Evolutionary conservation across 352 stramenopile species (phyloP), one percentile per base, ranked within the genome.

Genomic region (Pythium brachiatum): DNA sequence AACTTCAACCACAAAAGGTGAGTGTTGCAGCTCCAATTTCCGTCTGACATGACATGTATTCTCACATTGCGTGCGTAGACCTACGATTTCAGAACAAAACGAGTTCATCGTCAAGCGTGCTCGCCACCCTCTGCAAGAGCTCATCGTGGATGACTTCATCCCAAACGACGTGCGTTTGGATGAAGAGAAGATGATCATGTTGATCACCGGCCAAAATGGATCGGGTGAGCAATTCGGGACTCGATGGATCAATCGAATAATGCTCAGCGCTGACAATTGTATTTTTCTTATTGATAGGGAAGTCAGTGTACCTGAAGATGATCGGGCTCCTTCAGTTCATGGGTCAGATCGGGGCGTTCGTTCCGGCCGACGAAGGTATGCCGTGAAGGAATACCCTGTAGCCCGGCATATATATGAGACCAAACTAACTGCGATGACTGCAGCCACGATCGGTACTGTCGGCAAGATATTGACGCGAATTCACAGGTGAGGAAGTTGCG

Each of bases 301-400:
- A 96, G 75, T 96, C 87, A 7, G 81, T 94, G 16, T 92, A 88
- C 64, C 59, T 96, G 59, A 94, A 92, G 60, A 92, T 88, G 81
- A 75, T 94, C 9, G 87, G 87, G 1, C 62, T 96, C 8, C 51
- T 96, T 11, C 85, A 94, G 56, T 91, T 92, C 60, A 89, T 96
- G 81, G 63, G 82, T 34, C 87, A 96, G 64, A 88, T 96, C 27
- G 87, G 87, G 18, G 89, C 72, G 16, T 96, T 92, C 54, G 78
- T 94, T 39, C 82, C 87, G 16, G 85, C 83, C 7, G 65, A 87
- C 53, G 66, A 83, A 85, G 84, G 86, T 90, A 62, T 31, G 3
- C 18, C 48, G n/a, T 4, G 16, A 9, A 47, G 2, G 4, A 36
- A 48, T 23, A 31, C 38, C 29, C 4, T 44, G n/a, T n/a, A n/a